Conservation (phyloP, 345 rosid genomes). For the Pistacia vera region DNA sequence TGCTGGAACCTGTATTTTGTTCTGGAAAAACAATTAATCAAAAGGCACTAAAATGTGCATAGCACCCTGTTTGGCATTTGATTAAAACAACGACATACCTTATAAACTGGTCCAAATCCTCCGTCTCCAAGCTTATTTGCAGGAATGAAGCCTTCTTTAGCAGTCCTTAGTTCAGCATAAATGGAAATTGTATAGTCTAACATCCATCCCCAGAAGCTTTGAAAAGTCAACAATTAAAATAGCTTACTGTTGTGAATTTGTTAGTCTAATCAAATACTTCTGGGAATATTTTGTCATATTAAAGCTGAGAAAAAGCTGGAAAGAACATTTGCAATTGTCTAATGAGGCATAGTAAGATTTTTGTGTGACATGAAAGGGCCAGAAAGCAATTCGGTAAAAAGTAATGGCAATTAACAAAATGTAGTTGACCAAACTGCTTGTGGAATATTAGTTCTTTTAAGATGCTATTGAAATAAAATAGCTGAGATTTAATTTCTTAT, state of each 20-base stretch:
- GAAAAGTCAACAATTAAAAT: constrained; percentile 6
- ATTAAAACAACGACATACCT: constrained; percentile 44
- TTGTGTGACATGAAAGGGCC: not conserved
- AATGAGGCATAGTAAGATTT: not conserved
- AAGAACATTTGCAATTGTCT: too few species aligned
- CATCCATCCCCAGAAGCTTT: not conserved
- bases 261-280: not conserved
- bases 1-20: too few species aligned
- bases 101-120: constrained; percentile 78
- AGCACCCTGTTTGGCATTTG: too few species aligned
- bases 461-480: not conserved
- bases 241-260: not conserved
- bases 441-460: not conserved
- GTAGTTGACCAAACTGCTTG: too few species aligned
- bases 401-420: too few species aligned
- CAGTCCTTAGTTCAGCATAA: constrained; percentile 1
- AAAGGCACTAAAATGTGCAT: too few species aligned
- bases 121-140: constrained; percentile 77
- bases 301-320: too few species aligned
- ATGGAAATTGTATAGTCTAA: constrained; percentile 4
- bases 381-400: too few species aligned
- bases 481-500: too few species aligned
- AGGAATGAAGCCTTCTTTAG: constrained; percentile 11
- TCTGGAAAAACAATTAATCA: too few species aligned
- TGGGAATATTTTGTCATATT: too few species aligned